Evolutionary conservation across 352 stramenopile species (phyloP).

Genomic region (Globisporangium sylvaticum): DNA sequence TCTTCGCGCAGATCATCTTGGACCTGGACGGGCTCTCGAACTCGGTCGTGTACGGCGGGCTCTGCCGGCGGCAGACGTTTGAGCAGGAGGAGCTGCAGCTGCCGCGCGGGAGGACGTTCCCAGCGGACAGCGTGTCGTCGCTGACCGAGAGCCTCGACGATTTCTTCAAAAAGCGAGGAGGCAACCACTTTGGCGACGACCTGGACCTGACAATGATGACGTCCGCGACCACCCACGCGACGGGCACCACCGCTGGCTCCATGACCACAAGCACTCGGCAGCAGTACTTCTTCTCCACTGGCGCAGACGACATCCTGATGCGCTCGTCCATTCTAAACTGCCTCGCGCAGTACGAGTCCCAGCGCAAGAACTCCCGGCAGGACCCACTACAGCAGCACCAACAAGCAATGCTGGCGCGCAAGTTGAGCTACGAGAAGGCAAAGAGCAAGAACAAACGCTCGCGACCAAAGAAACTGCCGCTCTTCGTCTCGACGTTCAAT

Average conservation of each 20-base stretch:
- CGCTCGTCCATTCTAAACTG: slow-evolving; percentile 13
- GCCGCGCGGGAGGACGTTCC: slow-evolving; percentile 21
- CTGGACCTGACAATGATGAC: slow-evolving; percentile 17
- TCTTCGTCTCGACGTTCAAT: slow-evolving; percentile 85
- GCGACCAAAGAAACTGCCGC: slow-evolving; percentile 40
- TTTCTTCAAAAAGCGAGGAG: slow-evolving; percentile 30
- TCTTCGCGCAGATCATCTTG: slow-evolving; percentile 56
- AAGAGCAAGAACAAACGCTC: neutral
- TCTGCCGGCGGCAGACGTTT: slow-evolving; percentile 33
- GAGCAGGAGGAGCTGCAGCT: slow-evolving; percentile 11
- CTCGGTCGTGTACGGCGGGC: slow-evolving; percentile 63
- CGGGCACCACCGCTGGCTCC: neutral
- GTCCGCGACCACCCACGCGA: neutral
- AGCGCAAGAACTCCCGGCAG: slow-evolving; percentile 5
- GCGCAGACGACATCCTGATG: slow-evolving; percentile 15
- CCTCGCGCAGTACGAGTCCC: neutral
- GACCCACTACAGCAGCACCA: neutral
- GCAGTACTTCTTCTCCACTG: slow-evolving; percentile 4
- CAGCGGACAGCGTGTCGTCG: slow-evolving; percentile 44
- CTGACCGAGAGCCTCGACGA: slow-evolving; percentile 31
- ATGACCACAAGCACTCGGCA: neutral
- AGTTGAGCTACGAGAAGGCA: slow-evolving; percentile 5
- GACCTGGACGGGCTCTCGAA: slow-evolving; percentile 73
- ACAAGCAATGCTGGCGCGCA: neutral
- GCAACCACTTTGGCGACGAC: slow-evolving; percentile 13